Conservation (phyloP, 2,329 filamentous ascomycete genomes). For the Fusarium sp. region DNA sequence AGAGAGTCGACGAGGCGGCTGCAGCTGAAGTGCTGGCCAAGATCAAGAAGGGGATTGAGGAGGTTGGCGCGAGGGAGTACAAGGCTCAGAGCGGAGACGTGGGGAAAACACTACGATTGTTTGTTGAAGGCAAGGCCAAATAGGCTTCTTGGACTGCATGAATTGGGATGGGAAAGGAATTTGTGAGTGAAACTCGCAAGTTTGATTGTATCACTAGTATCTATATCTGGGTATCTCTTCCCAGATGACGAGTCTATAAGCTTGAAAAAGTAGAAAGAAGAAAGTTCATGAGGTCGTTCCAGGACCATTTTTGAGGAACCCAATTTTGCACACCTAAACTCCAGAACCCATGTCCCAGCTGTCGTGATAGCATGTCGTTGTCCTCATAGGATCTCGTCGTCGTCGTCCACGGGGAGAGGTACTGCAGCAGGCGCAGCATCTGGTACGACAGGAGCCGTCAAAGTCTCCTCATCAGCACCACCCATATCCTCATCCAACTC, state of each 20-base stretch:
- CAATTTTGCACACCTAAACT: constrained; percentile 46
- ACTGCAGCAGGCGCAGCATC: constrained; percentile 5
- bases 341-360: constrained; percentile 16
- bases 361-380: background rate
- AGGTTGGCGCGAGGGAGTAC: constrained; percentile 56
- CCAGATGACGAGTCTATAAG: constrained; percentile 34
- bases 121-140: constrained; percentile 52
- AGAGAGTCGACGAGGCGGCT: constrained; percentile 70
- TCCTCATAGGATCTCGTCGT: constrained; percentile 31
- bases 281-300: constrained; percentile 29
- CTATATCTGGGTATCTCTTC: constrained; percentile 38
- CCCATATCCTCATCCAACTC: constrained; percentile 54
- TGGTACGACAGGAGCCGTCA: constrained; percentile 5
- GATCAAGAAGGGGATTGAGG: constrained; percentile 51
- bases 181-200: background rate
- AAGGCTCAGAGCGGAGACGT: constrained; percentile 60
- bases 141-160: background rate
- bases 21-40: constrained; percentile 66
- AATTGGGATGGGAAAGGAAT: background rate
- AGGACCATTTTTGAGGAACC: constrained; percentile 24
- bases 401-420: constrained; percentile 41
- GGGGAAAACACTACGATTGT: constrained; percentile 57
- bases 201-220: constrained; percentile 32
- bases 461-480: constrained; percentile 27
- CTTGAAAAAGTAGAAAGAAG: constrained; percentile 19